phyloP scores from a whole-genome alignment of 2,329 filamentous ascomycete species.

The Epichloe gansuensis region DNA sequence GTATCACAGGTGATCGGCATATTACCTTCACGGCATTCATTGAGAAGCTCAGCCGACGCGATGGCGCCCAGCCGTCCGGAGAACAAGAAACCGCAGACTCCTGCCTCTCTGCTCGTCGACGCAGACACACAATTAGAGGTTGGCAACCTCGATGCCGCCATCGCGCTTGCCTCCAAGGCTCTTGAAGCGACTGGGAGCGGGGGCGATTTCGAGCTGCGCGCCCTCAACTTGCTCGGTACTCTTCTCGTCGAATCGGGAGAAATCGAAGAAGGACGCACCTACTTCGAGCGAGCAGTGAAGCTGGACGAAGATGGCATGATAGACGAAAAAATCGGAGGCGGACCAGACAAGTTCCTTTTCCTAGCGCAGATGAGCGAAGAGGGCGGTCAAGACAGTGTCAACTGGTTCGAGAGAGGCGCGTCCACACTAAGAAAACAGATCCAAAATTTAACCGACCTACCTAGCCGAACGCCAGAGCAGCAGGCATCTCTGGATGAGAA shows the following conservation, averaged over 20 bases:
- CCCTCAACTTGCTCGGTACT: slow-evolving; percentile 66
- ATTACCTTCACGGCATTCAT: not conserved
- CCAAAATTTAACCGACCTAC: slow-evolving; percentile 41
- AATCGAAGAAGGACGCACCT: slow-evolving; percentile 56
- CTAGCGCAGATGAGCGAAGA: slow-evolving; percentile 76
- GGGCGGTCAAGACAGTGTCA: slow-evolving; percentile 51
- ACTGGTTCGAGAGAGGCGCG: slow-evolving; percentile 59
- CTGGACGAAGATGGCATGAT: slow-evolving; percentile 64
- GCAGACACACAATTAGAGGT: slow-evolving; percentile 30
- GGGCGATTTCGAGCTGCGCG: slow-evolving; percentile 44
- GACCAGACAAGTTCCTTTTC: slow-evolving; percentile 89
- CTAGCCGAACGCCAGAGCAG: slow-evolving; percentile 25
- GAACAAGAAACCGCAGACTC: slow-evolving; percentile 20
- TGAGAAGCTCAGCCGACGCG: slow-evolving; percentile 1
- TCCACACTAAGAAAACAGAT: slow-evolving; percentile 60
- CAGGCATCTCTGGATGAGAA: slow-evolving; percentile 46
- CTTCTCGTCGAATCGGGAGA: slow-evolving; percentile 76
- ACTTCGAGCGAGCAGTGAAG: slow-evolving; percentile 59
- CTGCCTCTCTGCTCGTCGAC: slow-evolving; percentile 22
- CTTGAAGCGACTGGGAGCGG: slow-evolving; percentile 29
- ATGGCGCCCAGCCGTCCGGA: slow-evolving; percentile 31
- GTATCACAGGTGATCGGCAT: not conserved
- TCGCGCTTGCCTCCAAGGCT: slow-evolving; percentile 28
- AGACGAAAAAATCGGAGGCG: slow-evolving; percentile 61
- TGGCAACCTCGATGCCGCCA: slow-evolving; percentile 28